A percentile compares a stretch with the other conserved stretches of the same genome.
These are phyloP conservation scores for Rhypophila decipiens DNA, from an alignment of 495 filamentous ascomycete species.

Conservation along the genomic window DNA sequence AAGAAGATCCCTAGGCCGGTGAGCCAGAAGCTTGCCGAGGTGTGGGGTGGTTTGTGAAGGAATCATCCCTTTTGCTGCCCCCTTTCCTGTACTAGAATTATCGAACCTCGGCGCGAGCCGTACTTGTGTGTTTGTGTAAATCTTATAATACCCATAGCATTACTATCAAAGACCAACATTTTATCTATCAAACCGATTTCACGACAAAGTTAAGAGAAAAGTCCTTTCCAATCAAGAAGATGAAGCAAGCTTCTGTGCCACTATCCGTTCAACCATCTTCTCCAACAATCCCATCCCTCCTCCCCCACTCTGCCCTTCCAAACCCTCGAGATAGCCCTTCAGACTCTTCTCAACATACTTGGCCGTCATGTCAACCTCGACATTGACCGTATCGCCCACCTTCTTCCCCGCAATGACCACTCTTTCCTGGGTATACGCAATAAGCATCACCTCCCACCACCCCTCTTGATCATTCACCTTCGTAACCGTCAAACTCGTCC, in stretches of 20 bases:
- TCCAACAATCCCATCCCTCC: slow-evolving; percentile 59
- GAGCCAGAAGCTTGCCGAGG: slow-evolving; percentile 64
- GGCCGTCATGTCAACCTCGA: slow-evolving; percentile 96
- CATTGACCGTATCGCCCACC: slow-evolving; percentile 82
- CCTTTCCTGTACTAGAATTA: too few relatives aligned
- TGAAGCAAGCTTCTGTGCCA: slow-evolving; percentile 54
- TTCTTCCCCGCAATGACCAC: slow-evolving; percentile 78
- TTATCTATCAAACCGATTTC: too few relatives aligned
- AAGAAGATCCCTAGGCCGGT: slow-evolving; percentile 61
- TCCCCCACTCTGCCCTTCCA: slow-evolving; percentile 33
- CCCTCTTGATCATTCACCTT: slow-evolving; percentile 67
- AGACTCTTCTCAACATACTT: slow-evolving; percentile 99
- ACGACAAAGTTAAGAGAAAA: too few relatives aligned
- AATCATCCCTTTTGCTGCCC: too few relatives aligned
- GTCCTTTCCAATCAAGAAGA: too few relatives aligned
- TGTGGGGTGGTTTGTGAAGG: slow-evolving; percentile 52
- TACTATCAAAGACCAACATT: too few relatives aligned
- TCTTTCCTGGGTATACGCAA: slow-evolving; percentile 94
- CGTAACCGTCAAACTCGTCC: slow-evolving; percentile 92
- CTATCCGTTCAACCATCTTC: slow-evolving; percentile 73
- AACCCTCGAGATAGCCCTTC: slow-evolving; percentile 55
- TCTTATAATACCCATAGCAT: too few relatives aligned
- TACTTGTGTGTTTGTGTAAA: too few relatives aligned
- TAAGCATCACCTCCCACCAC: slow-evolving; percentile 98
- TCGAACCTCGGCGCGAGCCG: too few relatives aligned